Conservation (phyloP, 495 filamentous ascomycete species). For the Lepidopterella palustris region DNA sequence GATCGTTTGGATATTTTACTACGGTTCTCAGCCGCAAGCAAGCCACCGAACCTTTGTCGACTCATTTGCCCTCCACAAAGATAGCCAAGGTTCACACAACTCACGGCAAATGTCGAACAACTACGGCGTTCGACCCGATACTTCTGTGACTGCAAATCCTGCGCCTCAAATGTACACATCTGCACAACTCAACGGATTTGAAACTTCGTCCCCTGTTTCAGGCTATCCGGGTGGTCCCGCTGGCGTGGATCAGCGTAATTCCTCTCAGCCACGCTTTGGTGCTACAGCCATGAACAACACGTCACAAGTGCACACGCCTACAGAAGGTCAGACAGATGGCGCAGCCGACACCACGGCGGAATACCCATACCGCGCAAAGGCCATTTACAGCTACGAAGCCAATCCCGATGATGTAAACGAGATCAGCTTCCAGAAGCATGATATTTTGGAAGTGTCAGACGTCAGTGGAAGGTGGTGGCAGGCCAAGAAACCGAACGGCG, state of each 20-base stretch:
- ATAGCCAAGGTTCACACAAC: slow-evolving; percentile 46
- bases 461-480: slow-evolving; percentile 99
- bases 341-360: slow-evolving; percentile 56
- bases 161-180: slow-evolving; percentile 97
- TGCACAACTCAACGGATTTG: slow-evolving; percentile 87
- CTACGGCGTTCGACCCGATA: slow-evolving; percentile 62
- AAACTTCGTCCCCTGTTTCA: slow-evolving; percentile 88
- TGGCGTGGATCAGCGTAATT: slow-evolving; percentile 52
- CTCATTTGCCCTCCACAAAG: slow-evolving; percentile 89
- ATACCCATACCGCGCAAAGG: slow-evolving; percentile 95
- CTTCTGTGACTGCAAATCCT: slow-evolving; percentile 61
- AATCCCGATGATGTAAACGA: slow-evolving; percentile 98
- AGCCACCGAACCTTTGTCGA: slow-evolving; percentile 85
- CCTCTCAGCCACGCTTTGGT: slow-evolving; percentile 53
- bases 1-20: slow-evolving; percentile 99
- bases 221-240: slow-evolving; percentile 60
- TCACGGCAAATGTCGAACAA: slow-evolving; percentile 66
- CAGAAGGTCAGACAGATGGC: slow-evolving; percentile 13
- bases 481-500: slow-evolving; percentile 87
- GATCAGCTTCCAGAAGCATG: slow-evolving; percentile 93
- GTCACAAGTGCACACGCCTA: slow-evolving; percentile 21
- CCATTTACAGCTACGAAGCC: slow-evolving; percentile 97
- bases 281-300: slow-evolving; percentile 6
- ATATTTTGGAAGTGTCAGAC: slow-evolving; percentile 93
- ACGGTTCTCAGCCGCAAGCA: slow-evolving; percentile 86